Conservation (phyloP, 495 filamentous ascomycete genomes). For the Aspergillus funiculosus region DNA sequence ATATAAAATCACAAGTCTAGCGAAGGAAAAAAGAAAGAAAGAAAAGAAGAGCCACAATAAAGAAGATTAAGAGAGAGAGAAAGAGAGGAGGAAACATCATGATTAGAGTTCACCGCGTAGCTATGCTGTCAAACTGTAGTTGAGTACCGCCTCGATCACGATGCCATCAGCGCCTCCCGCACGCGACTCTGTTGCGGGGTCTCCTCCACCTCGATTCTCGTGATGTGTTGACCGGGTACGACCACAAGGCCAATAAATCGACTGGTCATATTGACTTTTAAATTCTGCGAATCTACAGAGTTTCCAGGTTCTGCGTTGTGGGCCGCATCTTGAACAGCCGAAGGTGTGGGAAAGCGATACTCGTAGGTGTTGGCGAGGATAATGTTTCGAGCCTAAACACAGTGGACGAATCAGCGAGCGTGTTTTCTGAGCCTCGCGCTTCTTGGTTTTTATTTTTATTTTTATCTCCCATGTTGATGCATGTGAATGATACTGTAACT, state of each 20-base stretch:
- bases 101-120: conserved; percentile 7
- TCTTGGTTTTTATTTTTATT: conserved; percentile 8
- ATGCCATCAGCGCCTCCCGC: conserved; percentile 22
- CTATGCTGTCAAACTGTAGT: conserved; percentile 6
- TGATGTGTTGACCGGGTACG: conserved; percentile 78
- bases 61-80: not conserved
- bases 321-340: conserved; percentile 43
- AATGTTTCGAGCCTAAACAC: conserved; percentile 67
- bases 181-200: conserved; percentile 23
- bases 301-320: conserved; percentile 28
- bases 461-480: not conserved
- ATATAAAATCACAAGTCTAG: conserved; percentile 6
- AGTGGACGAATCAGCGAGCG: conserved; percentile 15
- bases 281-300: conserved; percentile 19
- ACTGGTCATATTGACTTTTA: conserved; percentile 69
- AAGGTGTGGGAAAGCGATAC: conserved; percentile 65
- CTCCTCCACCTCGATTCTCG: conserved; percentile 84
- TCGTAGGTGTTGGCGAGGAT: conserved; percentile 82
- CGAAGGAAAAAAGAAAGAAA: not conserved
- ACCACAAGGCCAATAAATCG: conserved; percentile 87
- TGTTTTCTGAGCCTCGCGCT: not conserved
- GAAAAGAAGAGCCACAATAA: conserved; percentile 3
- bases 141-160: conserved; percentile 9
- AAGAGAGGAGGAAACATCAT: not conserved
- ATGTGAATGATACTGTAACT: conserved; percentile 1